Conservation (phyloP, 1,284 basidiomycete genomes). For the Taiwanofungus camphoratus region DNA sequence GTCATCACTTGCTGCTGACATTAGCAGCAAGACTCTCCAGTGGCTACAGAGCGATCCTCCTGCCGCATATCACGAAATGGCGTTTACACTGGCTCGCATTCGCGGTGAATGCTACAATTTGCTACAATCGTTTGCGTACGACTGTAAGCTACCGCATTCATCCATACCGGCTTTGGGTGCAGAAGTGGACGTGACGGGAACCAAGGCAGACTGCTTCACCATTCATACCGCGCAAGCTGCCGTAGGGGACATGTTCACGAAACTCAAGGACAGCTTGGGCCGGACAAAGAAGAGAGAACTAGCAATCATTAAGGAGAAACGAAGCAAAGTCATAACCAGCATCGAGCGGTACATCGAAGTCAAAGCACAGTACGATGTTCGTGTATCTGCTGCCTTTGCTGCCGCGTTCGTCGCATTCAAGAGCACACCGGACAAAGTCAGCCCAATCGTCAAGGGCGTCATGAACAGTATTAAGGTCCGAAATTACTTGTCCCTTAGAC, state of each 20-base stretch:
- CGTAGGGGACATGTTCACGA: slow-evolving; percentile 66
- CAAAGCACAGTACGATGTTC: slow-evolving; percentile 84
- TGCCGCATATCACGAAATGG: slow-evolving; percentile 89
- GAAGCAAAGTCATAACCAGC: slow-evolving; percentile 63
- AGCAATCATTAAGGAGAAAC: slow-evolving; percentile 73
- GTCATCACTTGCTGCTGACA: slow-evolving; percentile 58
- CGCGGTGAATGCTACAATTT: slow-evolving; percentile 79
- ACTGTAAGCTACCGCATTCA: slow-evolving; percentile 81
- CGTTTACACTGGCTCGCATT: slow-evolving; percentile 74
- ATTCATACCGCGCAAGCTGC: slow-evolving; percentile 76
- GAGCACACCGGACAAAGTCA: slow-evolving; percentile 88
- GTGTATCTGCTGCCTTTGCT: slow-evolving; percentile 86
- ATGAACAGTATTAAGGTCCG: slow-evolving; percentile 96
- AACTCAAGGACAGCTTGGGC: slow-evolving; percentile 69
- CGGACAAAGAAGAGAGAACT: slow-evolving; percentile 77
- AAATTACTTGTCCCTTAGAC: neutral
- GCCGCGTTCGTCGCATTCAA: slow-evolving; percentile 86
- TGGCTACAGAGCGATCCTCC: slow-evolving; percentile 77
- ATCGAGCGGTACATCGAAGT: slow-evolving; percentile 82
- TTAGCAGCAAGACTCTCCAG: slow-evolving; percentile 60
- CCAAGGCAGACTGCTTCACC: slow-evolving; percentile 67
- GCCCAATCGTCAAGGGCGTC: slow-evolving; percentile 92
- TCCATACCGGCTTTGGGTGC: slow-evolving; percentile 78
- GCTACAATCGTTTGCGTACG: slow-evolving; percentile 73
- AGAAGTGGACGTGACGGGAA: slow-evolving; percentile 73